Conservation (phyloP, 2,329 filamentous ascomycete genomes). For the Tolypocladium pustulatum region DNA sequence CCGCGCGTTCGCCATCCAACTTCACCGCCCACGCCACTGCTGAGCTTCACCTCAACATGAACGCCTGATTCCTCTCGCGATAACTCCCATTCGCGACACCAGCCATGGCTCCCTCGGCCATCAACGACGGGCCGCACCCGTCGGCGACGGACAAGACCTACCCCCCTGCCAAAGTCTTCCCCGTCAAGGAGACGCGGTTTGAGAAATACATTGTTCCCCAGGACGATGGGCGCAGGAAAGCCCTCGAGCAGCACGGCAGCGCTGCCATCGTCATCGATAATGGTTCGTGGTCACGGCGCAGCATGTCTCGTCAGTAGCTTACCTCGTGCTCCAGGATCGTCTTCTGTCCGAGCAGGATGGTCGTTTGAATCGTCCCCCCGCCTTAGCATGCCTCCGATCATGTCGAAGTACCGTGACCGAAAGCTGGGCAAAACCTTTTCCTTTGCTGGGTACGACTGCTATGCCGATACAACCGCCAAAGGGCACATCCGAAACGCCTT, state of each 20-base stretch:
- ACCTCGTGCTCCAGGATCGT: slow-evolving; percentile 54
- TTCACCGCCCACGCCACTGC: background rate
- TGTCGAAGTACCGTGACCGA: slow-evolving; percentile 90
- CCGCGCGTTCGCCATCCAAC: background rate
- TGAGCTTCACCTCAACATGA: background rate
- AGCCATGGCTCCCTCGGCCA: slow-evolving; percentile 43
- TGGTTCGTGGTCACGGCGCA: slow-evolving; percentile 44
- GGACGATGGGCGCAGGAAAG: slow-evolving; percentile 61
- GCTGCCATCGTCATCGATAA: slow-evolving; percentile 96
- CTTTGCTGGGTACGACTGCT: slow-evolving; percentile 87
- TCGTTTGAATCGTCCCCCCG: slow-evolving; percentile 81
- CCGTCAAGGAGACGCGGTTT: slow-evolving; percentile 52
- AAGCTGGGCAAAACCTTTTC: slow-evolving; percentile 87
- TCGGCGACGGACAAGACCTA: slow-evolving; percentile 30
- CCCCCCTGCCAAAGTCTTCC: slow-evolving; percentile 45
- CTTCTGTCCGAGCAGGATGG: slow-evolving; percentile 85
- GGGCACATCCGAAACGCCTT: slow-evolving; percentile 88
- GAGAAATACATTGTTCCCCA: slow-evolving; percentile 43
- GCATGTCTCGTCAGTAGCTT: slow-evolving; percentile 2
- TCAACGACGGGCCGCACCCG: slow-evolving; percentile 30
- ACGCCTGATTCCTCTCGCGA: background rate
- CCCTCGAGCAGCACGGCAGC: slow-evolving; percentile 43
- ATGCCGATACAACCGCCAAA: slow-evolving; percentile 83
- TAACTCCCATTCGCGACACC: slow-evolving; percentile 1
- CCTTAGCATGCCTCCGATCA: slow-evolving; percentile 74